These are phyloP conservation scores for Vitis hybrid DNA, from an alignment of 177 flowering plant genomes.

Conservation along the genomic window DNA sequence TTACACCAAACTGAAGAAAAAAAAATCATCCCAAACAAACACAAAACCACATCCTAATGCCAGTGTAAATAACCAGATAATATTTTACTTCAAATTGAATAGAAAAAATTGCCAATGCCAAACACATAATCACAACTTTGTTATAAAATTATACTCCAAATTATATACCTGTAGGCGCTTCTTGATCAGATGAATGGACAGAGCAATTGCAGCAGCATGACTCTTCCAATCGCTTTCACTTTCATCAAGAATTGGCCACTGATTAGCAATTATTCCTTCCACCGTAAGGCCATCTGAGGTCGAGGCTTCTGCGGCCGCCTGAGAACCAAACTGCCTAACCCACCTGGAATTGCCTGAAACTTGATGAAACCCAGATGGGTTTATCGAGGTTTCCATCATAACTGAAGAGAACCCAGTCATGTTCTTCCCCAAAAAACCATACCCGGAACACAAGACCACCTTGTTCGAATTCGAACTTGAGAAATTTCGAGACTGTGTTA, in stretches of 20 bases:
- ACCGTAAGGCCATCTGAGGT: constrained; percentile 86
- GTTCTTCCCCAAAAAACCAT: constrained; percentile 5
- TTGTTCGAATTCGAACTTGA: neutral
- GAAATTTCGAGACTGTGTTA: constrained; percentile 1
- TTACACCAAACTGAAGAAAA: neutral
- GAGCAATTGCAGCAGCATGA: constrained; percentile 89
- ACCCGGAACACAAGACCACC: constrained; percentile 14
- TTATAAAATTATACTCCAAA: neutral
- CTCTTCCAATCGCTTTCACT: constrained; percentile 89
- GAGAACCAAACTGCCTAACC: constrained; percentile 40
- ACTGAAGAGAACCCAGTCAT: constrained; percentile 15
- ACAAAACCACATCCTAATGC: neutral
- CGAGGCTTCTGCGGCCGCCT: constrained; percentile 43
- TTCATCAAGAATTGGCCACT: constrained; percentile 79
- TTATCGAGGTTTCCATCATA: constrained; percentile 1
- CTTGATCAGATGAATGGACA: constrained; percentile 83
- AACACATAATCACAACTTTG: no score
- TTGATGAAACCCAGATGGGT: constrained; percentile 5
- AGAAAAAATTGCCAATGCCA: no score
- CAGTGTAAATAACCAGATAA: neutral
- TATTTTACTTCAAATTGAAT: no score
- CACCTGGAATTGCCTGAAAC: neutral
- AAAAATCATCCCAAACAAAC: neutral
- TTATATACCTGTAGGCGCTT: constrained; percentile 68
- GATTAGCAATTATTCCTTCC: constrained; percentile 57